These are phyloP conservation scores for Isoetes engelmannii DNA, from an alignment of 83 land plant genomes.

Conservation along the genomic window DNA sequence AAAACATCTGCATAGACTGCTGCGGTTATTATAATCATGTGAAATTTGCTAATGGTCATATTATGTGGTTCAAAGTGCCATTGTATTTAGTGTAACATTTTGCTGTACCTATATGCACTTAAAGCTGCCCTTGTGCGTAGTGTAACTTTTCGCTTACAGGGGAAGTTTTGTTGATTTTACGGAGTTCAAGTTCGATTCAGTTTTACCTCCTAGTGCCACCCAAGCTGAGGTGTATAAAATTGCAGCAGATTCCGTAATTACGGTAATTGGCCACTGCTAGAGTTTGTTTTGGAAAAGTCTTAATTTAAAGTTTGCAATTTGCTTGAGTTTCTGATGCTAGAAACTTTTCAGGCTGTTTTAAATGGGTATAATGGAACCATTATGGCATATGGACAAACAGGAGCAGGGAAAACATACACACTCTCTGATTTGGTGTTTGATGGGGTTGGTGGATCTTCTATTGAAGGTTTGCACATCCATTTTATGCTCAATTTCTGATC, in stretches of 20 bases:
- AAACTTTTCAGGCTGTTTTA: conserved; percentile 31
- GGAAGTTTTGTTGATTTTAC: conserved; percentile 38
- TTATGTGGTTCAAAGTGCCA: too few species aligned
- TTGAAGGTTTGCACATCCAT: conserved; percentile 22
- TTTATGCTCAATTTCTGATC: not conserved
- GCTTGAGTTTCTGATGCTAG: not conserved
- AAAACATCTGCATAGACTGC: too few species aligned
- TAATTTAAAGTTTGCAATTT: not conserved
- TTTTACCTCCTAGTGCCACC: conserved; percentile 22
- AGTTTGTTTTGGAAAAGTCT: not conserved
- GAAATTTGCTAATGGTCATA: too few species aligned
- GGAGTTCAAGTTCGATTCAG: conserved; percentile 41
- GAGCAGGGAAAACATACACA: conserved; percentile 40
- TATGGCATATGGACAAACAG: conserved; percentile 43
- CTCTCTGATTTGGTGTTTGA: conserved; percentile 30
- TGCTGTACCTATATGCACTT: too few species aligned
- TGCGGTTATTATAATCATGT: too few species aligned
- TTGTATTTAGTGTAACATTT: too few species aligned
- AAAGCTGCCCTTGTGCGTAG: too few species aligned
- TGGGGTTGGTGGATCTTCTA: conserved; percentile 18
- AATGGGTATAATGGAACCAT: conserved; percentile 43
- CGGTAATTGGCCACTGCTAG: conserved; percentile 6
- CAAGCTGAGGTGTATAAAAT: conserved; percentile 37
- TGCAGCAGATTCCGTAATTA: conserved; percentile 28
- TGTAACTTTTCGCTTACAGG: conserved; percentile 15